Evolutionary conservation across 257 asterid species (phyloP).

Genomic region (Fraxinus cuspidata): DNA sequence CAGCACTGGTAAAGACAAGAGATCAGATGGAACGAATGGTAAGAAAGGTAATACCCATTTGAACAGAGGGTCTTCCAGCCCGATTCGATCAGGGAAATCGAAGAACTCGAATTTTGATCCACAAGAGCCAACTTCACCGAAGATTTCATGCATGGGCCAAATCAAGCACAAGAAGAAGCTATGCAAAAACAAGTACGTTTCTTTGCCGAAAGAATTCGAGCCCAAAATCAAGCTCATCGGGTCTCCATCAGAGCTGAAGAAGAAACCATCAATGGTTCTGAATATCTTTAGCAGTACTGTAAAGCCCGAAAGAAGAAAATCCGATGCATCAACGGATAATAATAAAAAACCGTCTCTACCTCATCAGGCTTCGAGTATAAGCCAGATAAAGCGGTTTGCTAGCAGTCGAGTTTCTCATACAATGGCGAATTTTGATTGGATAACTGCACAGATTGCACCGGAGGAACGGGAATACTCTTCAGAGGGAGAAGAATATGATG

Average conservation of each 20-base stretch:
- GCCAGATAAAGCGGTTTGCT: constrained; percentile 40
- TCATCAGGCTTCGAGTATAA: constrained; percentile 42
- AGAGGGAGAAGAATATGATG: constrained; percentile 25
- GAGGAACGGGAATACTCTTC: constrained; percentile 27
- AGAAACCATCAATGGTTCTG: constrained; percentile 4
- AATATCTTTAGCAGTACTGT: neutral
- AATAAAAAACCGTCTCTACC: constrained; percentile 26
- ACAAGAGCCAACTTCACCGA: constrained; percentile 22
- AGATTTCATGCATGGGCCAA: constrained; percentile 26
- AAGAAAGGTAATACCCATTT: neutral
- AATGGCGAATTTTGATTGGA: constrained; percentile 26
- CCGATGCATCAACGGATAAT: constrained; percentile 30
- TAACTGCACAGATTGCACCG: constrained; percentile 21
- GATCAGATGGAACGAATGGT: neutral
- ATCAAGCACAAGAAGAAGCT: constrained; percentile 14
- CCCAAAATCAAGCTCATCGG: constrained; percentile 25
- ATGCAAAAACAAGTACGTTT: neutral
- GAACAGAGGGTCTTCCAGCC: neutral
- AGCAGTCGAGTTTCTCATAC: constrained; percentile 22
- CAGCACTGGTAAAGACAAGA: constrained; percentile 4
- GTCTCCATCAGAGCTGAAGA: constrained; percentile 19
- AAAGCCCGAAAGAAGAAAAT: constrained; percentile 30
- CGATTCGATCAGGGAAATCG: neutral
- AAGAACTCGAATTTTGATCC: neutral
- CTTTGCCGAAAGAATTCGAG: constrained; percentile 24